Evolutionary conservation across 2,329 filamentous ascomycete species (phyloP), one percentile per base, ranked within the genome.

Genomic region (Pseudocercospora vitis): DNA sequence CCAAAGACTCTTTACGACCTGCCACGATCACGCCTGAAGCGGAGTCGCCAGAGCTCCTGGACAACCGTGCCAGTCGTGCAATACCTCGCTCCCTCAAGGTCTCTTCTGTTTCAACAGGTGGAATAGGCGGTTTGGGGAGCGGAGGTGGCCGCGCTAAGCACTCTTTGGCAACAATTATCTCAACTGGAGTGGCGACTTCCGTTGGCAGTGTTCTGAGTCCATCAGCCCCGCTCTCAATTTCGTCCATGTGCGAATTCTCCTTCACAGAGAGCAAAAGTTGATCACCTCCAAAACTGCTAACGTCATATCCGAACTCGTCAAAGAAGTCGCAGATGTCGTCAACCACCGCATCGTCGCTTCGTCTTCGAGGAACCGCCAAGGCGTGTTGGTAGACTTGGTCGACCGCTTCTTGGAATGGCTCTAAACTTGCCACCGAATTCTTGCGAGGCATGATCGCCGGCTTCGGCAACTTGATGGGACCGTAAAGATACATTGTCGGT

Each of bases 301-400:
- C 54, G 24, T 67, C 65, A n/a, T 74, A 65, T 11, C 69, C 69
- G 42, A 75, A 70, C 2, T 65, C 66, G 18, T 72, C 67, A 46
- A 77, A 75, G 62, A 70, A 76, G 35, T 68, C 67, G 44, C 72
- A 71, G n/a, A 75, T 66, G 23, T 71, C 68, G 18, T 77, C 74
- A 14, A 71, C 57, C 4, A 65, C 63, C 0, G 62, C 63, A 53
- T 72, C 69, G 48, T 72, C 70, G 44, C 65, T 68, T 5, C 65
- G 51, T 24, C 68, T 55, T 33, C 69, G 58, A 4, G 63, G 65
- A 4, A 68, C 55, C 8, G 45, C 39, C 31, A 66, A 51, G 2
- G 62, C 60, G 11, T 65, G 49, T 48, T 69, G 64, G 47, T 67
- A 68, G 5, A 67, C 58, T 8, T 59, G 50, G 33, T 68, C 67